Evolutionary conservation across 306 rosid genomes (phyloP).

Genomic region (Carpinus fangiana): DNA sequence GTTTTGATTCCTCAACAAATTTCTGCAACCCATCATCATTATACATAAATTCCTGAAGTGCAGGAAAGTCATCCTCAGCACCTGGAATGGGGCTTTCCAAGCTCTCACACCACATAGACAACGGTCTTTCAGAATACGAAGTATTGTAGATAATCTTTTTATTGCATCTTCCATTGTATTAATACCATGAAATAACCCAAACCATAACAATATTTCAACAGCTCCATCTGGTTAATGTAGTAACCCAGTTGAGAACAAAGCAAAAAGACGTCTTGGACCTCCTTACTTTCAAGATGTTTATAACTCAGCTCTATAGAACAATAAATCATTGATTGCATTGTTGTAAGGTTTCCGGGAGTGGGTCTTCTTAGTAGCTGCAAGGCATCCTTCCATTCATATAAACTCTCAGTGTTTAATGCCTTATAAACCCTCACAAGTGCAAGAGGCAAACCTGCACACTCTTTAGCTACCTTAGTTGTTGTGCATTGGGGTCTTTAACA

Average conservation of each 20-base stretch:
- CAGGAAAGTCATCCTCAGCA: too few relatives aligned
- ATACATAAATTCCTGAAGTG: too few relatives aligned
- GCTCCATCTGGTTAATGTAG: background rate
- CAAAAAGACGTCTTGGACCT: constrained; percentile 26
- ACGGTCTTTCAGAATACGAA: background rate
- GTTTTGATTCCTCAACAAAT: too few relatives aligned
- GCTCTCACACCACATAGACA: too few relatives aligned
- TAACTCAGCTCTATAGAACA: constrained; percentile 35
- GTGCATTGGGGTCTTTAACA: background rate
- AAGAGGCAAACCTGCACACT: constrained; percentile 11
- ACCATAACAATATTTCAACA: constrained; percentile 25
- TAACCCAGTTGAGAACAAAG: constrained; percentile 24
- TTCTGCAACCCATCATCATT: too few relatives aligned
- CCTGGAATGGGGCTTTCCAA: too few relatives aligned
- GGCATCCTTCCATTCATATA: background rate
- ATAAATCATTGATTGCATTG: background rate
- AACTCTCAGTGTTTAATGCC: background rate
- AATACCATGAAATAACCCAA: constrained; percentile 5
- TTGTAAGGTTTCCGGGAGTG: background rate
- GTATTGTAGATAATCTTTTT: background rate
- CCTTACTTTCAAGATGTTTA: constrained; percentile 10
- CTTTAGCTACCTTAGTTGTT: background rate
- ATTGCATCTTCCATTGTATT: constrained; percentile 1
- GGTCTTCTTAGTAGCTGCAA: background rate
- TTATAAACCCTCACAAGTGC: constrained; percentile 1